These are phyloP conservation scores for Harrya chromipes DNA, from an alignment of 768 basidiomycete species.

Conservation along the genomic window DNA sequence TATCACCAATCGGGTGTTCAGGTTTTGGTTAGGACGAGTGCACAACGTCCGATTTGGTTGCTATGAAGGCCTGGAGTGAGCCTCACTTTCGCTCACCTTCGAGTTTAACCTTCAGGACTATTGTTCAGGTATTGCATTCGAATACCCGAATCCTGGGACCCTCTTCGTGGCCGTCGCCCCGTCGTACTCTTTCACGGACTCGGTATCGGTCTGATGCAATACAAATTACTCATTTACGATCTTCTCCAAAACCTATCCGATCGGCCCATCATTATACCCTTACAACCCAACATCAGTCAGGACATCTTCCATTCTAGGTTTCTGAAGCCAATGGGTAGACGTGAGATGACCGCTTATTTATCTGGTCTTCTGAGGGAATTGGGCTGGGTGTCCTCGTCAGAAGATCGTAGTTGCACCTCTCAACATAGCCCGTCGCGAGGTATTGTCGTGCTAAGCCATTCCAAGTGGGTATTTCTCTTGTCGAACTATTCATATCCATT, in stretches of 20 bases:
- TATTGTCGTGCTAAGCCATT: slow-evolving; percentile 81
- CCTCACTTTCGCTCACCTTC: slow-evolving; percentile 3
- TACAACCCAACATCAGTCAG: slow-evolving; percentile 88
- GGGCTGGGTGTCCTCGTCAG: slow-evolving; percentile 53
- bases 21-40: slow-evolving; percentile 39
- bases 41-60: slow-evolving; percentile 44
- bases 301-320: slow-evolving; percentile 75
- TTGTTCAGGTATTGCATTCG: slow-evolving; percentile 66
- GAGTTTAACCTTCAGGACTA: neutral
- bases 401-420: slow-evolving; percentile 8
- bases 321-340: slow-evolving; percentile 65
- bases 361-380: slow-evolving; percentile 55
- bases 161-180: slow-evolving; percentile 56
- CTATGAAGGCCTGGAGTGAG: slow-evolving; percentile 70
- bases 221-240: slow-evolving; percentile 56
- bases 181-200: slow-evolving; percentile 87
- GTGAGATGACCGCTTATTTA: slow-evolving; percentile 55
- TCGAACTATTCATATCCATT: neutral
- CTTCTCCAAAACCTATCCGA: slow-evolving; percentile 55
- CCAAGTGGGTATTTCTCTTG: slow-evolving; percentile 56
- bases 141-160: slow-evolving; percentile 64
- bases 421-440: slow-evolving; percentile 38
- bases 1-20: slow-evolving; percentile 46
- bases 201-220: slow-evolving; percentile 77
- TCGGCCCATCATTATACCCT: slow-evolving; percentile 69